Evolutionary conservation across 148 eudicot species (phyloP), one percentile per base, ranked within the genome.

Genomic region (Suaeda aralocaspica): DNA sequence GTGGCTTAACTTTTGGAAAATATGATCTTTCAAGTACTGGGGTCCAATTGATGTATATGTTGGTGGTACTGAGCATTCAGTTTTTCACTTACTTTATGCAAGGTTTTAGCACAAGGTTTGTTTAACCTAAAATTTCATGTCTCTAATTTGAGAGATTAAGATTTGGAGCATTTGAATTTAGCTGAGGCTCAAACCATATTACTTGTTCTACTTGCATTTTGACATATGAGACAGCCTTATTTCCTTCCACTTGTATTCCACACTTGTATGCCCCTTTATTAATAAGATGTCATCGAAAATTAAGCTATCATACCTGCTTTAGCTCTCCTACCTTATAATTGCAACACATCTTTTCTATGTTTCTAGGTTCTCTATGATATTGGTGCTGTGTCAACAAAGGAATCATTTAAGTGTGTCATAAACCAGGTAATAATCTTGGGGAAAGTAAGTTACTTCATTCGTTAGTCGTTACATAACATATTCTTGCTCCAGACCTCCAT

Each of bases 11-110:
- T 67, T 67, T 55, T 53, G 31, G 39, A 7, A 16, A 29, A 45
- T 31, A 6, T 66, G 41, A 33, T 57, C 69, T 44, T 81, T 53
- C 84, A 94, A 97, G 82, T 94, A 94, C 74, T 94, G 99, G 99
- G 52, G 99, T 78, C 98, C 92, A 59, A 97, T 94, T 78, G 99
- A 94, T 89, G 90, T 94, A 26, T 94, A 94, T 74, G 99, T 94
- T 76, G 99, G 98, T 77, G 99, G 99, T 69, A 96, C 99, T 74
- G 97, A 94, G 80, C 99, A 94, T 86, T 97, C 99, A 61, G 99
- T 94, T 78, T 93, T 94, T 82, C 97, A 94, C 82, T 85, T 94
- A 56, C 97, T 94, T 62, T 94, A 94, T 82, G 83, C 99, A 13
- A 83, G 99, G 78, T 94, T 94, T 82, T 94, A 97, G 99, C 99